Base-by-base conservation (phyloP, 2,329 filamentous ascomycete genomes). In the Aspergillus brunneoviolaceus region DNA sequence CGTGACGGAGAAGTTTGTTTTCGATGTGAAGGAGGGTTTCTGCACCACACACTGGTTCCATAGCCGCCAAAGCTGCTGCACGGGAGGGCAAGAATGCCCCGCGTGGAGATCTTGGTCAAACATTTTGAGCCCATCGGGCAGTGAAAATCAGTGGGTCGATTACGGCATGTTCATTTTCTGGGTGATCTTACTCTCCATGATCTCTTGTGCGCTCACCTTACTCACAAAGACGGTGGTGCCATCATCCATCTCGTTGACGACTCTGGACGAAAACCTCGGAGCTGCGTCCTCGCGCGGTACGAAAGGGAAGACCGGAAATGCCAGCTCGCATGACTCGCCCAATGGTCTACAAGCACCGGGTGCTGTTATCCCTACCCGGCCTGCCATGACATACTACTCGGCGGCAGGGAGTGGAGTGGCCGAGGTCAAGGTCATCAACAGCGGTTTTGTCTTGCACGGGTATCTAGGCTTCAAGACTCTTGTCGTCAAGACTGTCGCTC, bases 351-450 rank as follows among this genome's bases (percentile, higher is more conserved):
- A 76, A 64, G 63, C 76, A 56, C 63, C 74, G 57, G 62, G 69
- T 51, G 61, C 71, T 39, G 61, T 69, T 52, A 25, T 67, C 50
- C 61, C 79, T 71, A 68, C 70, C 69, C 63, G 74, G 0, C 84
- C 89, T 2, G 90, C 91, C 1, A 96, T 96, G 89, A 85, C 94
- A 5, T 99, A 96, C 76, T 99, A 97, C 75, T 93, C 95, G 7
- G 95, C 94, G 60, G 94, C 94, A 48, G 95, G 95, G 52, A 96
- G 92, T 76, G 95, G 95, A 68, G 95, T 99, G 12, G 95, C 95
- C 6, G 95, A 99, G 78, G 94, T 98, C 58, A 93, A 95, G 65
- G 95, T 98, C 61, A 98, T 98, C 60, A 85, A 98, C n/a, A 97
- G 92, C 69, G 95, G 95, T 5, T 99, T 98, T 70, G 94, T 99